These are phyloP conservation scores for Caryopteris hybrid DNA, from an alignment of 305 asterid genomes.

Conservation along the genomic window DNA sequence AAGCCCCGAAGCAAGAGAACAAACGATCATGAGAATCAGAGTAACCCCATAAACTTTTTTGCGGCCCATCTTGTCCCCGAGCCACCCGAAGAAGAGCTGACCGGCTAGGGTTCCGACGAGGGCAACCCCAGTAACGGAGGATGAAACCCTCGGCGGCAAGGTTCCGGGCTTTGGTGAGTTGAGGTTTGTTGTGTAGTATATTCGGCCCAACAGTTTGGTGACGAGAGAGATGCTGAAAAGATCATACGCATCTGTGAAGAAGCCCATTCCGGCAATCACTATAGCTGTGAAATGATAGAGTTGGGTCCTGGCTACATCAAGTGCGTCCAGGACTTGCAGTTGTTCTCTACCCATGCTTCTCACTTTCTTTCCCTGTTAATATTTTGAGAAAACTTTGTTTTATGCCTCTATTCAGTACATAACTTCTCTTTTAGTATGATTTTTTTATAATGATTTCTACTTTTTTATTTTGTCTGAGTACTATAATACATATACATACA, in stretches of 20 bases:
- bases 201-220: slow-evolving; percentile 41
- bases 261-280: slow-evolving; percentile 59
- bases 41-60: slow-evolving; percentile 47
- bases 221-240: slow-evolving; percentile 41
- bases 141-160: slow-evolving; percentile 26
- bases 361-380: too few species aligned
- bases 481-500: too few species aligned
- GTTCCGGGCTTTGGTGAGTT: slow-evolving; percentile 30
- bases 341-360: slow-evolving; percentile 27
- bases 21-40: slow-evolving; percentile 32
- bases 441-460: too few species aligned
- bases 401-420: too few species aligned
- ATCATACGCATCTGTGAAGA: slow-evolving; percentile 59
- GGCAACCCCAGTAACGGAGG: slow-evolving; percentile 50
- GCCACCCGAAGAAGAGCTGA: too few species aligned
- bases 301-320: slow-evolving; percentile 50
- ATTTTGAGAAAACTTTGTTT: too few species aligned
- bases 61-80: slow-evolving; percentile 54
- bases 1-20: slow-evolving; percentile 46
- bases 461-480: too few species aligned
- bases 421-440: too few species aligned
- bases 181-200: slow-evolving; percentile 30
- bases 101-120: slow-evolving; percentile 48
- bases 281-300: slow-evolving; percentile 56
- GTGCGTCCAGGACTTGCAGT: slow-evolving; percentile 46